Percentiles rank a stretch among this genome's conserved stretches.
Conservation (phyloP, 2,329 filamentous ascomycete genomes). For the Cladosporium sp. region DNA sequence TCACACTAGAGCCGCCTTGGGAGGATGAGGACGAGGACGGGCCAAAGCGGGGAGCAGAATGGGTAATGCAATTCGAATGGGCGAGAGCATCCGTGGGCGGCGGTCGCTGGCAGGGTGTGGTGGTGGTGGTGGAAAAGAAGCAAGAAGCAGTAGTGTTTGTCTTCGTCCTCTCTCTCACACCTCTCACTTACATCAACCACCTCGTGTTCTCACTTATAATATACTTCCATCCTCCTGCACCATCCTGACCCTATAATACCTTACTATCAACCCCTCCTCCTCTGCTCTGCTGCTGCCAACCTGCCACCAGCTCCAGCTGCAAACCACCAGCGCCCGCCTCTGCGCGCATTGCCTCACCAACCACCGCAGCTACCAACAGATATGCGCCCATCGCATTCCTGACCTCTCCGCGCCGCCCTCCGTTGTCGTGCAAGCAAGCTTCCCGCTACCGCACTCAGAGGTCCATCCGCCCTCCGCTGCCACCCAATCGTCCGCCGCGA, state of each 20-base stretch:
- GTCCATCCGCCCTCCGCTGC: neutral
- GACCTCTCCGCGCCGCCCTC: neutral
- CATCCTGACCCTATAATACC: neutral
- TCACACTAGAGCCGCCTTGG: neutral
- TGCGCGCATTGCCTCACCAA: neutral
- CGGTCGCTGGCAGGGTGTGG: neutral
- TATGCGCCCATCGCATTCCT: slow-evolving; percentile 6
- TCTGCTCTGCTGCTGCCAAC: neutral
- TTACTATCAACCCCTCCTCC: neutral
- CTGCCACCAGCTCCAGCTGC: neutral
- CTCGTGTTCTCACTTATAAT: neutral
- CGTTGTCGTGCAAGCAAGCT: neutral
- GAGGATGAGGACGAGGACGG: neutral
- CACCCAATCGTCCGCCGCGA: slow-evolving; percentile 9
- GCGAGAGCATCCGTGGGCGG: neutral
- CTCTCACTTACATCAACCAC: neutral
- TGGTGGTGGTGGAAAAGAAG: too few relatives aligned
- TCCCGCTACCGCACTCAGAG: slow-evolving; percentile 5
- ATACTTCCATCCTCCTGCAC: neutral
- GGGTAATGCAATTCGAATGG: neutral
- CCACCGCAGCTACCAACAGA: neutral
- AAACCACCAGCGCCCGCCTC: neutral
- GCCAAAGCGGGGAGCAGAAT: neutral
- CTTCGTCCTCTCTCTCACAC: neutral
- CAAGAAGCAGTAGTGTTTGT: neutral